Conservation (phyloP, 2,329 filamentous ascomycete species). For the Tolypocladium sp. region DNA sequence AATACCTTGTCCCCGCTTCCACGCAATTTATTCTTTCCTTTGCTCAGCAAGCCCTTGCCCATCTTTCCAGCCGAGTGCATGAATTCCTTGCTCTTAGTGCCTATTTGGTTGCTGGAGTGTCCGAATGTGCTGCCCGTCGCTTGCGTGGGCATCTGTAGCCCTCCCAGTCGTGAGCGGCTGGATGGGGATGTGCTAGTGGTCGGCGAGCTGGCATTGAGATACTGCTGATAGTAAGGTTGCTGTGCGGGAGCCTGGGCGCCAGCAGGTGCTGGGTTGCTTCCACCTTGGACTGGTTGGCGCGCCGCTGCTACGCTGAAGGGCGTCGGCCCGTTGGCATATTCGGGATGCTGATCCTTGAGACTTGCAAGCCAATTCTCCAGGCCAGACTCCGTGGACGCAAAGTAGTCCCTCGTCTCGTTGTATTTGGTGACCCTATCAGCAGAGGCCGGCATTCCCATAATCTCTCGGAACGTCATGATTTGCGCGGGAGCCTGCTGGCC, state of each 20-base stretch:
- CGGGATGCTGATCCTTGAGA: constrained; percentile 36
- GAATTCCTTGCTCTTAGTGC: constrained; percentile 80
- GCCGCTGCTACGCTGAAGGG: constrained; percentile 15
- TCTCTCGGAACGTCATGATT: constrained; percentile 62
- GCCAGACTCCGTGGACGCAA: constrained; percentile 65
- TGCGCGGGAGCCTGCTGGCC: constrained; percentile 9
- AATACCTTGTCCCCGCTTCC: constrained; percentile 80
- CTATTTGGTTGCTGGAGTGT: constrained; percentile 54
- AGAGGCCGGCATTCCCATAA: constrained; percentile 57
- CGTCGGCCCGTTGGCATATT: constrained; percentile 31
- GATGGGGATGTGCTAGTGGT: constrained; percentile 15
- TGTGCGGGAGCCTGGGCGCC: constrained; percentile 18
- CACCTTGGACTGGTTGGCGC: constrained; percentile 7
- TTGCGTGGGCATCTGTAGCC: constrained; percentile 26
- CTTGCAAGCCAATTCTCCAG: constrained; percentile 49
- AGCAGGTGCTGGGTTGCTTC: constrained; percentile 11
- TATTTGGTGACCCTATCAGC: constrained; percentile 66
- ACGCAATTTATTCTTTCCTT: constrained; percentile 77
- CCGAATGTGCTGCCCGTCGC: constrained; percentile 37
- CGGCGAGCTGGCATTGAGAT: constrained; percentile 35
- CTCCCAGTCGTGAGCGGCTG: constrained; percentile 25
- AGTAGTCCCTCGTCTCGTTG: constrained; percentile 61
- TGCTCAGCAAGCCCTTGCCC: constrained; percentile 83
- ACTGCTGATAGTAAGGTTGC: constrained; percentile 48
- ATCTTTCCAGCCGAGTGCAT: constrained; percentile 80